A percentile compares a stretch with the other conserved stretches of the same genome.
Evolutionary conservation across 768 basidiomycete species (phyloP).

Genomic region (Psilocybe cyanescens): DNA sequence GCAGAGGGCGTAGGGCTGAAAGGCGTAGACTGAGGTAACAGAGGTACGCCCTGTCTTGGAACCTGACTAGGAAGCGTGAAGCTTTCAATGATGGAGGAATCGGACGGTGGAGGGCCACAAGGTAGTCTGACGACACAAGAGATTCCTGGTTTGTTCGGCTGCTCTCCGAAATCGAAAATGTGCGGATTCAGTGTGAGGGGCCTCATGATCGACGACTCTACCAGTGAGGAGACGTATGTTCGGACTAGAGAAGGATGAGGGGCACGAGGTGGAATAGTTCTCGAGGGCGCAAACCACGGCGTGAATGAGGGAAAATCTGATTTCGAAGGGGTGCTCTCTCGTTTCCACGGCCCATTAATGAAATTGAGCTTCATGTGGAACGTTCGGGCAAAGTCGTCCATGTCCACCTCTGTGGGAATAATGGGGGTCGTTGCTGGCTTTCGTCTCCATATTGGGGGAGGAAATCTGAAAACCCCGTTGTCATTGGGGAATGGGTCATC

Average conservation of each 20-base stretch:
- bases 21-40: too few relatives aligned
- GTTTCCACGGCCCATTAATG: not conserved
- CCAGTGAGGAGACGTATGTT: not conserved
- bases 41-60: too few relatives aligned
- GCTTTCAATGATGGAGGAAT: not conserved
- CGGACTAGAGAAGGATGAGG: constrained; percentile 31
- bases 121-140: not conserved
- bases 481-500: constrained; percentile 13
- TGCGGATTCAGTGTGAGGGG: too few relatives aligned
- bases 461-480: constrained; percentile 23
- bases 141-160: not conserved
- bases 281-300: constrained; percentile 28
- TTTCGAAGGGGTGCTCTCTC: constrained; percentile 1
- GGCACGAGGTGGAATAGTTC: constrained; percentile 25
- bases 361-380: constrained; percentile 30
- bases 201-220: not conserved
- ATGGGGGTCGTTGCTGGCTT: constrained; percentile 18
- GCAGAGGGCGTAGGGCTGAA: not conserved
- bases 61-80: too few relatives aligned
- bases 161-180: not conserved
- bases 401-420: constrained; percentile 15
- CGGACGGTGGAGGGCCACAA: not conserved
- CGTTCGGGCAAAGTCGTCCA: constrained; percentile 26
- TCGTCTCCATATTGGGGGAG: constrained; percentile 36
- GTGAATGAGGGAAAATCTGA: not conserved